These are phyloP conservation scores for Curvularia eragrostidis DNA, from an alignment of 2,329 filamentous ascomycete species.

Conservation along the genomic window DNA sequence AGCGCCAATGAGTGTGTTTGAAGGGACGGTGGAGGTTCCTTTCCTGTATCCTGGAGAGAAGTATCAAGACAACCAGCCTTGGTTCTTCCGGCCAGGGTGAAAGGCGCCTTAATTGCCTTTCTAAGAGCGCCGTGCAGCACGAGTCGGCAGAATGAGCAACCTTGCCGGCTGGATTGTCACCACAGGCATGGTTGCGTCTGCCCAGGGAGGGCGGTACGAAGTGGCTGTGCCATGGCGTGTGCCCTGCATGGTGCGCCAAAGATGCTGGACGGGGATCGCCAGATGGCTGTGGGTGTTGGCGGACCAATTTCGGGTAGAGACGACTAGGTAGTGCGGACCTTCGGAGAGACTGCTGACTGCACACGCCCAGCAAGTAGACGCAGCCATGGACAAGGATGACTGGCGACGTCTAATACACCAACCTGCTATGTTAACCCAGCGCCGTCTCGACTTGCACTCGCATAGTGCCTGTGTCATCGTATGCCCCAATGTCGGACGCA, in stretches of 20 bases:
- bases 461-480: conserved; percentile 9
- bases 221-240: not conserved
- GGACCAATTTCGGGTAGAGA: conserved; percentile 36
- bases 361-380: conserved; percentile 1
- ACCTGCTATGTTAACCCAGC: conserved; percentile 5
- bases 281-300: conserved; percentile 5
- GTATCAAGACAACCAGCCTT: conserved; percentile 57
- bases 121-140: not conserved
- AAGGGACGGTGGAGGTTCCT: conserved; percentile 65
- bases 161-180: not conserved
- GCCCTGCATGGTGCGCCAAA: not conserved
- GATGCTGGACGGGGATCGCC: conserved; percentile 11
- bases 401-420: not conserved
- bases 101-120: not conserved
- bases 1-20: conserved; percentile 59
- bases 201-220: not conserved
- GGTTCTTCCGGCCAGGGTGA: conserved; percentile 49
- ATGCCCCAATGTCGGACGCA: conserved; percentile 31
- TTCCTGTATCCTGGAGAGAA: conserved; percentile 65
- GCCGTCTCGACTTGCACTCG: not conserved
- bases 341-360: not conserved
- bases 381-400: conserved; percentile 5
- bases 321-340: conserved; percentile 15
- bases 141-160: not conserved
- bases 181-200: not conserved